Percentiles rank a stretch among this genome's conserved stretches.
These are phyloP conservation scores for Pyrenula massariospora DNA, from an alignment of 495 filamentous ascomycete genomes.

Conservation along the genomic window DNA sequence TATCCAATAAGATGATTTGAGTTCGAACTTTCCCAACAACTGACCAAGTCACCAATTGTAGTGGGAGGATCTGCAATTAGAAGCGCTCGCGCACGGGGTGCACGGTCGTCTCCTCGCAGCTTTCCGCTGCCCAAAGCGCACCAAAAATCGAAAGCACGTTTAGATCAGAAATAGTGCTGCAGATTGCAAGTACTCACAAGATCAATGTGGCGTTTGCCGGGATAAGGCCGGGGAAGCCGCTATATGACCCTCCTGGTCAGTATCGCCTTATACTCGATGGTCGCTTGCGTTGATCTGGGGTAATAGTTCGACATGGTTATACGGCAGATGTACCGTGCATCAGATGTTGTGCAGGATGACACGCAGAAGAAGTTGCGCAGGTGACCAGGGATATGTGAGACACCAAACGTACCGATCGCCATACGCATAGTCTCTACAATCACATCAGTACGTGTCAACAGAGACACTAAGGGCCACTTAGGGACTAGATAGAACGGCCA, in stretches of 20 bases:
- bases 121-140: neutral
- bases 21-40: neutral
- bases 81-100: neutral
- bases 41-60: neutral
- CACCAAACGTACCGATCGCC: constrained; percentile 47
- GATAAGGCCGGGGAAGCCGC: constrained; percentile 57
- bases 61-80: neutral
- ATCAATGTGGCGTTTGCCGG: constrained; percentile 31
- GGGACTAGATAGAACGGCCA: no score
- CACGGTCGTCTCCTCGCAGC: neutral
- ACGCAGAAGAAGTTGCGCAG: neutral
- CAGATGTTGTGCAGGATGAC: neutral
- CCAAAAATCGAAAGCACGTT: neutral
- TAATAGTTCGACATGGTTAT: neutral
- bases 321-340: neutral
- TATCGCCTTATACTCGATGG: neutral
- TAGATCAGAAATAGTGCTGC: no score
- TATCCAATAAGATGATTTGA: neutral
- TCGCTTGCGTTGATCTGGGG: neutral
- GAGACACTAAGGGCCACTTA: neutral
- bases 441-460: constrained; percentile 13
- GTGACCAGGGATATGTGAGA: neutral
- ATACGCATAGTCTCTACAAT: constrained; percentile 63
- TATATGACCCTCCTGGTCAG: constrained; percentile 17
- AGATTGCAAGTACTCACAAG: constrained; percentile 36